A percentile compares a stretch with the other conserved stretches of the same genome.
Evolutionary conservation across 2,329 filamentous ascomycete species (phyloP).

Genomic region (Monosporascus sp.): DNA sequence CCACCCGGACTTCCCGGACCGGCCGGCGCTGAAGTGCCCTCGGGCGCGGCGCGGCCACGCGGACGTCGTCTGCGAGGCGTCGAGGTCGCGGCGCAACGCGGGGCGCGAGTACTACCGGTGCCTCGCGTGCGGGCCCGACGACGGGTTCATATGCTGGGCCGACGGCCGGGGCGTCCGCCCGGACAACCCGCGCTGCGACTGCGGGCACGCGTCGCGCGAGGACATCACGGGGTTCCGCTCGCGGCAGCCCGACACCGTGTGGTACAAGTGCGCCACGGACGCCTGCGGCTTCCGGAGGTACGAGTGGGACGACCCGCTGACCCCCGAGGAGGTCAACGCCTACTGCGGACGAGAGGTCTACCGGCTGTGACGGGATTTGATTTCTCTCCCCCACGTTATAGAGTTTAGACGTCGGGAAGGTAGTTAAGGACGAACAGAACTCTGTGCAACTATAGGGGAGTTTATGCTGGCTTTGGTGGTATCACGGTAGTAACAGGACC

Average conservation of each 20-base stretch:
- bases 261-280: conserved; percentile 13
- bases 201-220: conserved; percentile 8
- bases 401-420: too few relatives aligned
- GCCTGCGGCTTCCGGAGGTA: conserved; percentile 1
- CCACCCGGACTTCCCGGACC: conserved; percentile 7
- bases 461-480: too few relatives aligned
- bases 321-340: conserved; percentile 3
- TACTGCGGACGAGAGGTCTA: conserved; percentile 5
- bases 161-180: conserved; percentile 1
- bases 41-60: not conserved
- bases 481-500: too few relatives aligned
- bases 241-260: not conserved
- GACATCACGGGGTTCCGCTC: conserved; percentile 3
- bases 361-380: not conserved
- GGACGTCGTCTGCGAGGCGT: not conserved
- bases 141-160: conserved; percentile 12
- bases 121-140: conserved; percentile 1
- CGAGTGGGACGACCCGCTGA: conserved; percentile 4
- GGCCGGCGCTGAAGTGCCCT: conserved; percentile 7
- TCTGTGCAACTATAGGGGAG: too few relatives aligned
- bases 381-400: too few relatives aligned
- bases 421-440: too few relatives aligned
- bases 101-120: conserved; percentile 8
- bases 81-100: conserved; percentile 1
- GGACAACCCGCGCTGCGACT: conserved; percentile 6